Conservation (phyloP, 306 rosid species). For the Quercus cerris region DNA sequence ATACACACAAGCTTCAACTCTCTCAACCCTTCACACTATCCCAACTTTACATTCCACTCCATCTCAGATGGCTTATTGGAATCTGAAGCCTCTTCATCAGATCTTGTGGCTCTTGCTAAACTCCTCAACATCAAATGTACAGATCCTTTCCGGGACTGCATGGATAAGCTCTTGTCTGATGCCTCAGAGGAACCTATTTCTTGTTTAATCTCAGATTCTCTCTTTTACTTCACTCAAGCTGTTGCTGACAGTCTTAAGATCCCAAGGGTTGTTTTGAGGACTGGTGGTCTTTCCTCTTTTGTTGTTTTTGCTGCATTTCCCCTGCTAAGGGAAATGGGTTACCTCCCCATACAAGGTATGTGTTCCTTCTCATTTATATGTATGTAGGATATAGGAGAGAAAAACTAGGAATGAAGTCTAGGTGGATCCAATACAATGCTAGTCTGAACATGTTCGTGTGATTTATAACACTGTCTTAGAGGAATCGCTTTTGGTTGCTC, state of each 20-base stretch:
- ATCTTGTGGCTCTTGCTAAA: not conserved
- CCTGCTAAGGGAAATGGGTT: slow-evolving; percentile 31
- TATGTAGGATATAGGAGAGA: not conserved
- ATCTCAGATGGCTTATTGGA: slow-evolving; percentile 22
- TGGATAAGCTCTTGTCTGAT: slow-evolving; percentile 21
- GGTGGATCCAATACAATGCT: too few species aligned
- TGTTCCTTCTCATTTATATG: not conserved
- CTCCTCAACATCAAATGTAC: slow-evolving; percentile 18
- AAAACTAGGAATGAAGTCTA: too few species aligned
- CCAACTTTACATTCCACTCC: slow-evolving; percentile 42
- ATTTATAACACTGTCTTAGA: too few species aligned
- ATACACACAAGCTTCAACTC: slow-evolving; percentile 45
- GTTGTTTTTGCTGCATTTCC: slow-evolving; percentile 36
- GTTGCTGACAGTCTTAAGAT: slow-evolving; percentile 36
- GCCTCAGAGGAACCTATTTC: slow-evolving; percentile 30
- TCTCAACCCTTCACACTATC: slow-evolving; percentile 40
- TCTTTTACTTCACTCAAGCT: slow-evolving; percentile 35
- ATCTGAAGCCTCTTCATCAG: slow-evolving; percentile 3
- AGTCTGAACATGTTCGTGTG: too few species aligned
- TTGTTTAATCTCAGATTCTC: slow-evolving; percentile 46
- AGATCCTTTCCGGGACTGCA: slow-evolving; percentile 20
- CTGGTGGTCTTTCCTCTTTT: slow-evolving; percentile 27
- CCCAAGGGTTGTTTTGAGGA: slow-evolving; percentile 40
- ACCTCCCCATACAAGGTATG: slow-evolving; percentile 40
- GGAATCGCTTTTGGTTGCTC: too few species aligned